Evolutionary conservation across 129 eudicot species (phyloP).

Genomic region (Ambrosia artemisiifolia): DNA sequence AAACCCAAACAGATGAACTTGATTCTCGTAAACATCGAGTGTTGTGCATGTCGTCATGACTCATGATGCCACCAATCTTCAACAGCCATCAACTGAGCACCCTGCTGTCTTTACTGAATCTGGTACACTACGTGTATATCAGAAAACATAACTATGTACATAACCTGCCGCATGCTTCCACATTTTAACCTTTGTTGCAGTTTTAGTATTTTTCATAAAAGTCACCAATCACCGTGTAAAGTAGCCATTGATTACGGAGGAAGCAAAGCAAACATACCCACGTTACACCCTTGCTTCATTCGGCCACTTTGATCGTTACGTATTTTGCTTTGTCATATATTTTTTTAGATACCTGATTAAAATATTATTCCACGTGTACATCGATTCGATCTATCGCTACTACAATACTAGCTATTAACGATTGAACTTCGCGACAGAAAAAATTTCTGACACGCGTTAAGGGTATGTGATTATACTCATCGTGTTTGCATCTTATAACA

Average conservation of each 20-base stretch:
- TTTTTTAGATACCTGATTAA: not conserved
- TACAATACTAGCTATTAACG: no score
- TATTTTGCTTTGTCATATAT: not conserved
- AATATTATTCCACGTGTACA: no score
- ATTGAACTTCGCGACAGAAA: no score
- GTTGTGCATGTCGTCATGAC: slow-evolving; percentile 13
- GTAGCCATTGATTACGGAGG: slow-evolving; percentile 20
- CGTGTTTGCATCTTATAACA: no score
- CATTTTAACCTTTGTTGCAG: slow-evolving; percentile 1
- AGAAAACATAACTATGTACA: not conserved
- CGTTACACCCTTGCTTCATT: slow-evolving; percentile 11
- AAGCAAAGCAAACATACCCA: slow-evolving; percentile 25
- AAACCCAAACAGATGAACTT: slow-evolving; percentile 3
- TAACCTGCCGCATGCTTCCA: slow-evolving; percentile 9
- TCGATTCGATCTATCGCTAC: no score
- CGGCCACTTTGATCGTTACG: not conserved
- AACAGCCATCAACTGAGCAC: slow-evolving; percentile 11
- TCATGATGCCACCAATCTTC: not conserved
- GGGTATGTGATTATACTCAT: no score
- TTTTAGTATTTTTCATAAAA: not conserved
- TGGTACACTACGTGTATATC: not conserved
- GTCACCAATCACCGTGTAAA: slow-evolving; percentile 2
- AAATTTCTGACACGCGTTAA: no score
- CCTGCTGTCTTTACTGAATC: slow-evolving; percentile 6
- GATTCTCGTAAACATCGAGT: slow-evolving; percentile 16